phyloP scores from a whole-genome alignment of 2,329 filamentous ascomycete genomes.

The Didymosphaeria variabile region DNA sequence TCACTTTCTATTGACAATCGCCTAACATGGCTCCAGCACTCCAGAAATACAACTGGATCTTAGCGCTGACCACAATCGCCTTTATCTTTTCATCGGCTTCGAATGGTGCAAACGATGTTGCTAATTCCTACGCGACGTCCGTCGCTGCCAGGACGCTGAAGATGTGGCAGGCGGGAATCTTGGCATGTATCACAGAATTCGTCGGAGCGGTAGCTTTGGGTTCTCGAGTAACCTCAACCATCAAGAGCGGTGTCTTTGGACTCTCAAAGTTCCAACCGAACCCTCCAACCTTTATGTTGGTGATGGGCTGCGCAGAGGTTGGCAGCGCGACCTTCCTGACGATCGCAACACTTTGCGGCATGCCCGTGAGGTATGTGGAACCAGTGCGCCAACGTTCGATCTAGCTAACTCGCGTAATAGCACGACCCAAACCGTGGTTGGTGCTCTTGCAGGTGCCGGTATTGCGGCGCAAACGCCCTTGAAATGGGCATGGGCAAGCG shows the following conservation, averaged over 20 bases:
- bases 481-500: conserved; percentile 24
- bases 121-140: conserved; percentile 59
- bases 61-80: conserved; percentile 45
- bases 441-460: conserved; percentile 66
- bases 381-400: background rate
- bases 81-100: conserved; percentile 41
- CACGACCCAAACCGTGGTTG: conserved; percentile 68
- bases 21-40: conserved; percentile 15
- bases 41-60: conserved; percentile 45
- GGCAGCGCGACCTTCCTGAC: conserved; percentile 65
- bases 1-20: background rate
- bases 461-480: conserved; percentile 51
- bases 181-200: conserved; percentile 59
- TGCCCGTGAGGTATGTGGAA: conserved; percentile 57
- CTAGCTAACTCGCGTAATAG: conserved; percentile 25
- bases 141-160: conserved; percentile 60
- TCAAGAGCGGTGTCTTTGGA: conserved; percentile 65
- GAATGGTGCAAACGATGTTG: conserved; percentile 59
- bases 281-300: conserved; percentile 64
- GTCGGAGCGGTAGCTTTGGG: conserved; percentile 60
- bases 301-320: conserved; percentile 63
- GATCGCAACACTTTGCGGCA: conserved; percentile 61
- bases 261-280: conserved; percentile 55
- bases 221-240: conserved; percentile 65
- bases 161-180: conserved; percentile 59